Percentiles rank a stretch among this genome's conserved stretches.
phyloP scores from a whole-genome alignment of 2,329 filamentous ascomycete genomes.

The Aspergillus pseudotamarii region DNA sequence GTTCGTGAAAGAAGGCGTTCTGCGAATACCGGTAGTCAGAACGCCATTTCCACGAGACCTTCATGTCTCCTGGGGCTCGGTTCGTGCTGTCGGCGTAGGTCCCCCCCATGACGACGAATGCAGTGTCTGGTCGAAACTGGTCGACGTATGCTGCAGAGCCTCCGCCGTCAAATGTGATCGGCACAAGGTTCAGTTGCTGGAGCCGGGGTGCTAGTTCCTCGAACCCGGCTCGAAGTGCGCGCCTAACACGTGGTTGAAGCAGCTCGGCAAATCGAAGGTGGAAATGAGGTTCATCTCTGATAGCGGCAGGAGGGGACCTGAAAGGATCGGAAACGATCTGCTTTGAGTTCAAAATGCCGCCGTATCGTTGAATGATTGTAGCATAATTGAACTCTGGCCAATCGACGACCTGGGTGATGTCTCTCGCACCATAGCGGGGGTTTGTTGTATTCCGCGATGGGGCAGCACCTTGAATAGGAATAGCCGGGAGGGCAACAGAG shows the following conservation, averaged over 20 bases:
- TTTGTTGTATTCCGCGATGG: slow-evolving; percentile 12
- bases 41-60: slow-evolving; percentile 21
- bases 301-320: slow-evolving; percentile 12
- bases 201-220: slow-evolving; percentile 12
- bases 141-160: slow-evolving; percentile 11
- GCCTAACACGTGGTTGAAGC: slow-evolving; percentile 11
- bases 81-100: slow-evolving; percentile 7
- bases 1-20: background rate
- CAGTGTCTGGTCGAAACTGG: slow-evolving; percentile 17
- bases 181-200: background rate
- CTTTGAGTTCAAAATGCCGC: slow-evolving; percentile 9
- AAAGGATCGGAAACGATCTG: slow-evolving; percentile 17
- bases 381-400: slow-evolving; percentile 21
- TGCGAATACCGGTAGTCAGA: slow-evolving; percentile 10
- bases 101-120: slow-evolving; percentile 10
- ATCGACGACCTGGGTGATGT: slow-evolving; percentile 13
- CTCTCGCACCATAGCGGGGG: slow-evolving; percentile 11
- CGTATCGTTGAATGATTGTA: slow-evolving; percentile 17
- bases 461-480: slow-evolving; percentile 9
- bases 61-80: slow-evolving; percentile 18
- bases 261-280: slow-evolving; percentile 13
- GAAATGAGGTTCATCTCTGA: slow-evolving; percentile 16
- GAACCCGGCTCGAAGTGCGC: slow-evolving; percentile 14
- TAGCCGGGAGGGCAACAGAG: slow-evolving; percentile 15
- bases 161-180: slow-evolving; percentile 11